phyloP scores from a whole-genome alignment of 2,329 filamentous ascomycete genomes.

The Pseudocercospora ulei region DNA sequence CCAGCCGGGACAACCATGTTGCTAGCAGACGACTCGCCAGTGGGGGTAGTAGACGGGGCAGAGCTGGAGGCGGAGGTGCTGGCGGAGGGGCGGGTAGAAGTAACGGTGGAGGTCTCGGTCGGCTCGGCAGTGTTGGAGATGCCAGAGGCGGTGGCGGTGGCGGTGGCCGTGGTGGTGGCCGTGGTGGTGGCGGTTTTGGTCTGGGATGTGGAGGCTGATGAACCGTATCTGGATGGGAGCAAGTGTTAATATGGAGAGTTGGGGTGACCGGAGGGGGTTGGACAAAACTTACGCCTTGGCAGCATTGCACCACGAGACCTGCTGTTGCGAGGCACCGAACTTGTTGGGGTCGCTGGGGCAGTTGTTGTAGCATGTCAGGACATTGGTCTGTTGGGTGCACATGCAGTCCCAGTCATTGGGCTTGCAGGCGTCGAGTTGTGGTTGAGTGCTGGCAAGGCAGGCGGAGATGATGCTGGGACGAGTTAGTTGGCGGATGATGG shows the following conservation, averaged over 20 bases:
- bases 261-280: neutral
- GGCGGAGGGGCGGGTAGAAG: neutral
- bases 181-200: conserved; percentile 40
- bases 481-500: conserved; percentile 2
- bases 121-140: conserved; percentile 2
- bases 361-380: conserved; percentile 51
- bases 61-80: conserved; percentile 2
- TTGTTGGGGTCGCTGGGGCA: conserved; percentile 45
- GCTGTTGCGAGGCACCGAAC: conserved; percentile 32
- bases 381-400: conserved; percentile 45
- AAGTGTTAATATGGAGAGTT: conserved; percentile 2
- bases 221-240: conserved; percentile 9
- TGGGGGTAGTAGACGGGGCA: conserved; percentile 9
- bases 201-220: conserved; percentile 41
- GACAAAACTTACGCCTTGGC: conserved; percentile 28
- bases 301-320: conserved; percentile 33
- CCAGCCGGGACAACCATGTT: conserved; percentile 15
- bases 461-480: conserved; percentile 43
- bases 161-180: conserved; percentile 42
- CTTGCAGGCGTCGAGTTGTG: conserved; percentile 39
- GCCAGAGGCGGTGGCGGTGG: conserved; percentile 11
- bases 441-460: conserved; percentile 39
- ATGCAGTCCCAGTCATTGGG: conserved; percentile 49
- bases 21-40: conserved; percentile 11
- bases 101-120: conserved; percentile 8